phyloP scores from a whole-genome alignment of 2,329 filamentous ascomycete genomes.

The Sporothrix sp. region DNA sequence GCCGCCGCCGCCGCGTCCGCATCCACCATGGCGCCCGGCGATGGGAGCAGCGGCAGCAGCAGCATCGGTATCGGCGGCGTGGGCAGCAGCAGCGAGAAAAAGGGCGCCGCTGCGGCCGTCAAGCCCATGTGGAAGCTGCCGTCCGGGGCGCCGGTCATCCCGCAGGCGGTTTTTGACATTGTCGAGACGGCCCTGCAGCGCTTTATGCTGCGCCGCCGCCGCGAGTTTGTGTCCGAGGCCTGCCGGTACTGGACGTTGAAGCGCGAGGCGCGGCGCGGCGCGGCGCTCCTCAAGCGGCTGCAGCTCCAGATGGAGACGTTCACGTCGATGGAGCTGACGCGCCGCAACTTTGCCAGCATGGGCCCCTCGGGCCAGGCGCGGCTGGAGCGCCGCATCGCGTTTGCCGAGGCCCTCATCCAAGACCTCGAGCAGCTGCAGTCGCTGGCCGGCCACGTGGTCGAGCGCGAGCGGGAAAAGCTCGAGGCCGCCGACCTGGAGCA shows the following conservation, averaged over 20 bases:
- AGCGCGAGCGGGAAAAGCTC: constrained; percentile 69
- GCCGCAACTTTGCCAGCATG: constrained; percentile 93
- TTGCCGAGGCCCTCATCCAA: constrained; percentile 63
- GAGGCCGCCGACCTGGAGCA: constrained; percentile 66
- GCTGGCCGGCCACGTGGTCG: constrained; percentile 60
- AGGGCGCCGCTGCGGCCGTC: constrained; percentile 36
- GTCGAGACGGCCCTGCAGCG: constrained; percentile 75
- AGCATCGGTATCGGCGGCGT: neutral
- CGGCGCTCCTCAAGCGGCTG: constrained; percentile 81
- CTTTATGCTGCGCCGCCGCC: constrained; percentile 72
- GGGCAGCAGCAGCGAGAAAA: constrained; percentile 45
- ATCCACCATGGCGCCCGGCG: constrained; percentile 30
- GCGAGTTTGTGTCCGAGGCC: constrained; percentile 84
- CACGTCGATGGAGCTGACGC: constrained; percentile 92
- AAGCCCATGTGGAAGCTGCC: constrained; percentile 84
- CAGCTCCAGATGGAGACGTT: constrained; percentile 95
- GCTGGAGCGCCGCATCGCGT: constrained; percentile 75
- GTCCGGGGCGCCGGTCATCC: constrained; percentile 89
- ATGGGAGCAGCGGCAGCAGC: constrained; percentile 23
- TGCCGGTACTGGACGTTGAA: constrained; percentile 98
- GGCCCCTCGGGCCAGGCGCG: constrained; percentile 71
- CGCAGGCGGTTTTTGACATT: constrained; percentile 74
- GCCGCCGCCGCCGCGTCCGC: neutral
- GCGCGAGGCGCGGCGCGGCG: constrained; percentile 81
- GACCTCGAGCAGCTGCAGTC: constrained; percentile 69